Evolutionary conservation across 2,329 filamentous ascomycete species (phyloP).

Genomic region (Daldinia eschscholtzii): DNA sequence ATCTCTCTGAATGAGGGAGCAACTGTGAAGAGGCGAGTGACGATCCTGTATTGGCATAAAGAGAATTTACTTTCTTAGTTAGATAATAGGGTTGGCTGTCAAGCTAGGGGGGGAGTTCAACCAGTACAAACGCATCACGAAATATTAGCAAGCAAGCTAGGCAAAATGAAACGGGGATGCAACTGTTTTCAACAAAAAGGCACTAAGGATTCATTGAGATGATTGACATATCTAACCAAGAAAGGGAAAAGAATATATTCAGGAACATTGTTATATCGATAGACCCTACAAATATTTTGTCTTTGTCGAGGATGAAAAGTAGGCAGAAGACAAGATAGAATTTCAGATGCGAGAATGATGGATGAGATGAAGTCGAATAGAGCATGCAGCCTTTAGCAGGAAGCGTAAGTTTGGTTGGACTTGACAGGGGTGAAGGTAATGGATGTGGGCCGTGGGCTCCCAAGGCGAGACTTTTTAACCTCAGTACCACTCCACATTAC

Average conservation of each 20-base stretch:
- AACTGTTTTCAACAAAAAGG: slow-evolving; percentile 26
- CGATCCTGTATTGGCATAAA: slow-evolving; percentile 21
- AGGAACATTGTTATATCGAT: slow-evolving; percentile 10
- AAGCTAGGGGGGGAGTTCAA: slow-evolving; percentile 14
- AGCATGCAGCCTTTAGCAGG: slow-evolving; percentile 49
- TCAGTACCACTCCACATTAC: slow-evolving; percentile 41
- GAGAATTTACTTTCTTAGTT: slow-evolving; percentile 12
- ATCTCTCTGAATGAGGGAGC: slow-evolving; percentile 31
- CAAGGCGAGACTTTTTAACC: slow-evolving; percentile 47
- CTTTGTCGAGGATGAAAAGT: slow-evolving; percentile 32
- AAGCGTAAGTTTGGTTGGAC: slow-evolving; percentile 51
- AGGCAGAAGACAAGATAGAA: slow-evolving; percentile 24
- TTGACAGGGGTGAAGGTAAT: slow-evolving; percentile 42
- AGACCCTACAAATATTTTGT: slow-evolving; percentile 9
- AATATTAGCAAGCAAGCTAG: slow-evolving; percentile 35
- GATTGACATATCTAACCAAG: slow-evolving; percentile 14
- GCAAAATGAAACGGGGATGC: slow-evolving; percentile 29
- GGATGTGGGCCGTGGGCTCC: slow-evolving; percentile 39
- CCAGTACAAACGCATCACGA: slow-evolving; percentile 34
- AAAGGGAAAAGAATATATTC: slow-evolving; percentile 15
- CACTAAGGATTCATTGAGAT: slow-evolving; percentile 24
- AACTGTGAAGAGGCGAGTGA: slow-evolving; percentile 28
- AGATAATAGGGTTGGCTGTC: slow-evolving; percentile 8
- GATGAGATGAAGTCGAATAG: slow-evolving; percentile 52
- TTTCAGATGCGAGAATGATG: slow-evolving; percentile 46